Conservation (phyloP, 768 basidiomycete genomes). For the Glaciozyma antarctica region DNA sequence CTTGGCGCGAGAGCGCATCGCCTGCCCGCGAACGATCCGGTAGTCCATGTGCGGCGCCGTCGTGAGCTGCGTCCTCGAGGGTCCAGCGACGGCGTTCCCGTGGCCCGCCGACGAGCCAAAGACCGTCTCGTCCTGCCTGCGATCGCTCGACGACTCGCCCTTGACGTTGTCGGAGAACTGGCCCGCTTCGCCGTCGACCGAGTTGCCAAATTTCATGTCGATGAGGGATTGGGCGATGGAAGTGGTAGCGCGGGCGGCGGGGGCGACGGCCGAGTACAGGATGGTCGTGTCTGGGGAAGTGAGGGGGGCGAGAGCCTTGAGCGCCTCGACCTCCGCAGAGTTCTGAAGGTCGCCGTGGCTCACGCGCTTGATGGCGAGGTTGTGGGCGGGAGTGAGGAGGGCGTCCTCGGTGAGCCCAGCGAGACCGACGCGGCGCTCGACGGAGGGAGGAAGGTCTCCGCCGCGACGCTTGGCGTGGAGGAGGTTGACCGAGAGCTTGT, state of each 20-base stretch:
- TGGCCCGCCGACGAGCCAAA: background rate
- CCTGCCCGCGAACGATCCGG: constrained; percentile 31
- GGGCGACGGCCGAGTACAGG: constrained; percentile 11
- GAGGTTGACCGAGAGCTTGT: constrained; percentile 22
- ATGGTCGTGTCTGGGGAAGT: constrained; percentile 25
- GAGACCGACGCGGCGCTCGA: constrained; percentile 20
- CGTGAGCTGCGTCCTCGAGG: background rate
- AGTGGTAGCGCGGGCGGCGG: background rate
- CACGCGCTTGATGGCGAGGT: constrained; percentile 17
- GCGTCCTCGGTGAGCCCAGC: constrained; percentile 15
- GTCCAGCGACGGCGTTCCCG: background rate
- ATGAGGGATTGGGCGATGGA: constrained; percentile 27
- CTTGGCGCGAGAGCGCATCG: constrained; percentile 29
- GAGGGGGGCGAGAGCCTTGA: constrained; percentile 16
- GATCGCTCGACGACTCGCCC: background rate
- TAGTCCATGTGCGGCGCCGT: constrained; percentile 33
- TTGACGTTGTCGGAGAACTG: constrained; percentile 2
- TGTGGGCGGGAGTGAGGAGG: constrained; percentile 14
- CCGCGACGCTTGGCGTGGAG: constrained; percentile 2
- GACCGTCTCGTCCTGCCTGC: constrained; percentile 3
- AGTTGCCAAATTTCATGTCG: constrained; percentile 30
- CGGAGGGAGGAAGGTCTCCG: constrained; percentile 12
- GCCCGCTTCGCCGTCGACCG: constrained; percentile 5
- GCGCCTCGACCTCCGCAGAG: constrained; percentile 11
- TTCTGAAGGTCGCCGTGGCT: constrained; percentile 10